Percentiles rank a stretch among this genome's conserved stretches.
phyloP scores from a whole-genome alignment of 2,329 filamentous ascomycete species.

The Botrytis sinoallii region DNA sequence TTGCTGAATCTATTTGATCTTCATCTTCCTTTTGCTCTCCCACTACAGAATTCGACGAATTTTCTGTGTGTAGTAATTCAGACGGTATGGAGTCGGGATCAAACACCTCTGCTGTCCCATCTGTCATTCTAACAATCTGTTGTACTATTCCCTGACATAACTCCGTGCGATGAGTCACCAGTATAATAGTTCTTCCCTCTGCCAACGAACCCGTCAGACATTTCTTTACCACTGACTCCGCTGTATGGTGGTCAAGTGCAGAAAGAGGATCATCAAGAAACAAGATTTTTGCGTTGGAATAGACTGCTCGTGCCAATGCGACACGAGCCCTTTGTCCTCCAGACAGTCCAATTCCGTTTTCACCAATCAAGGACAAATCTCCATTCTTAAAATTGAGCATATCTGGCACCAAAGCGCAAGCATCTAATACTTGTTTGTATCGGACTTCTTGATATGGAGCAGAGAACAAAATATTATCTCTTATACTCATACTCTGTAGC shows the following conservation, averaged over 20 bases:
- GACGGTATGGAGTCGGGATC: slow-evolving; percentile 29
- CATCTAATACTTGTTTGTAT: slow-evolving; percentile 67
- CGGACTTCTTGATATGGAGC: slow-evolving; percentile 64
- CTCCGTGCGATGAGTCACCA: slow-evolving; percentile 66
- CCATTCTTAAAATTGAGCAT: slow-evolving; percentile 61
- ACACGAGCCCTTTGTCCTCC: slow-evolving; percentile 60
- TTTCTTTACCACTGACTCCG: slow-evolving; percentile 56
- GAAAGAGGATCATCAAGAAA: slow-evolving; percentile 59
- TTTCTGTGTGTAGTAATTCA: slow-evolving; percentile 30
- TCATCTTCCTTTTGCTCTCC: slow-evolving; percentile 32
- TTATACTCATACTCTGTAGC: slow-evolving; percentile 67
- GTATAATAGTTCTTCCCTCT: slow-evolving; percentile 51
- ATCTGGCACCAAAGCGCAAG: slow-evolving; percentile 59
- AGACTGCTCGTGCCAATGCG: slow-evolving; percentile 58
- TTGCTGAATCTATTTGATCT: slow-evolving; percentile 42
- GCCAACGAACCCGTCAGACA: slow-evolving; percentile 55
- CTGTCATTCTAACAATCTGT: slow-evolving; percentile 67
- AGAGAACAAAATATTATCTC: slow-evolving; percentile 65
- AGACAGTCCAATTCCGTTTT: slow-evolving; percentile 59
- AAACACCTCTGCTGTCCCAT: slow-evolving; percentile 48
- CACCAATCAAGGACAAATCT: slow-evolving; percentile 59
- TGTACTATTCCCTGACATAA: slow-evolving; percentile 70
- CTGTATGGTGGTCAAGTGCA: slow-evolving; percentile 62
- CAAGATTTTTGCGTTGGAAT: slow-evolving; percentile 52
- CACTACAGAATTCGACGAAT: slow-evolving; percentile 26